Base-by-base conservation (phyloP, 129 eudicot genomes). In the Flaveria sonorensis region DNA sequence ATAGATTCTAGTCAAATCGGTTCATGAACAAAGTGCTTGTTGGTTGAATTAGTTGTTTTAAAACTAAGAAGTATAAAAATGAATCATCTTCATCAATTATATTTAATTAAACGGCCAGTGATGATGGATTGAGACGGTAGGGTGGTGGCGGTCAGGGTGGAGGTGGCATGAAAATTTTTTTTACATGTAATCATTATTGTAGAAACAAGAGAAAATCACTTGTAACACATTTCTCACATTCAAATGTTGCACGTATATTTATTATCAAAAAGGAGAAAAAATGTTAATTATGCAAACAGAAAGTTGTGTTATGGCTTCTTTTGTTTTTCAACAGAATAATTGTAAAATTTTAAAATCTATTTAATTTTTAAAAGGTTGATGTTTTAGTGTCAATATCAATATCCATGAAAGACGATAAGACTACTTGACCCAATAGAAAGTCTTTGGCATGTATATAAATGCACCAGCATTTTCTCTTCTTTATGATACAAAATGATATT, bases 371-470 rank as follows among this genome's bases (percentile, higher is more conserved):
- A 26, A 61, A 61, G 42, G 14, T 6, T 26, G 11, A 24, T 14
- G 28, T 61, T 13, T 61, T 14, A 28, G 43, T 62, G 43, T 62
- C 68, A 62, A 62, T 62, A 28, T 26, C 68, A 61, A n/a, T 13
- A 26, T 60, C 39, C 36, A 61, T 26, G 43, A 8, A 62, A 62
- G 43, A 62, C 43, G 40, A 28, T 28, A 48, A 62, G 14, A 28
- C 4, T 26, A 28, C 9, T 62, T 62, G 68, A 28, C 68, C 18
- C 30, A 6, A 62, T 9, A 62, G 40, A 23, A 60, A 60, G 68
- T 62, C 68, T 62, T 62, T 26, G 68, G 8, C 15, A 28, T 26
- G 68, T 62, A 26, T 13, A 61, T 13, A 21, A 21, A 23, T 21
- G 65, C 64, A 59, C 65, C 30, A 59, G 11, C 65, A 21, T 20